A percentile compares a stretch with the other conserved stretches of the same genome.
These are phyloP conservation scores for Begonia masoniana DNA, from an alignment of 306 rosid genomes.

Conservation along the genomic window DNA sequence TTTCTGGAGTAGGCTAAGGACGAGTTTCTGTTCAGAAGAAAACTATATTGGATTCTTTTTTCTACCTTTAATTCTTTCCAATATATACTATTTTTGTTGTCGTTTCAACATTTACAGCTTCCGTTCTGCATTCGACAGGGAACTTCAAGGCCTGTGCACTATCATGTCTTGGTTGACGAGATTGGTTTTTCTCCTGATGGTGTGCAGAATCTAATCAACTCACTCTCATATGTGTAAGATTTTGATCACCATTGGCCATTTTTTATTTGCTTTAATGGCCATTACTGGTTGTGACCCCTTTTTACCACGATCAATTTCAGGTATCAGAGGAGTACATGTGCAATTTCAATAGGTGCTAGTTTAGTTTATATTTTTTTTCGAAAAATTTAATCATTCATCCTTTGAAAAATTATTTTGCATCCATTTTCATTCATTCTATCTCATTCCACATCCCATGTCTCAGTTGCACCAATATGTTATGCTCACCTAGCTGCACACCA, in stretches of 20 bases:
- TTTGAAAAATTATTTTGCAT: background rate
- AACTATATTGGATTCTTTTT: no score
- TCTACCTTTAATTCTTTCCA: no score
- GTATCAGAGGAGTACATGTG: slow-evolving; percentile 77
- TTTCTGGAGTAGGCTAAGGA: no score
- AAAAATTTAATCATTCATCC: background rate
- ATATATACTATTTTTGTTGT: no score
- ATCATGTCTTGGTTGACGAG: slow-evolving; percentile 80
- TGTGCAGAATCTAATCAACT: slow-evolving; percentile 62
- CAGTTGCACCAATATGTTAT: slow-evolving; percentile 78
- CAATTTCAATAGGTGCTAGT: slow-evolving; percentile 59
- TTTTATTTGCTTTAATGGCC: background rate
- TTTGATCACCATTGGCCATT: slow-evolving; percentile 10
- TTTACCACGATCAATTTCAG: slow-evolving; percentile 18
- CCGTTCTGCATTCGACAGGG: slow-evolving; percentile 34
- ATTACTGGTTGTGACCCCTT: background rate
- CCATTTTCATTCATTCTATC: slow-evolving; percentile 9
- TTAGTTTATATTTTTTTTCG: slow-evolving; percentile 1
- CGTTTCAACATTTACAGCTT: no score
- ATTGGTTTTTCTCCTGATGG: slow-evolving; percentile 80
- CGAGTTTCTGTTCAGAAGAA: no score
- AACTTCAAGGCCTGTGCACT: slow-evolving; percentile 80
- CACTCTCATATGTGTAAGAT: slow-evolving; percentile 71
- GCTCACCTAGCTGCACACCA: slow-evolving; percentile 88
- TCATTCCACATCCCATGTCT: slow-evolving; percentile 5